Base-by-base conservation (phyloP, 768 basidiomycete species). In the Auriscalpium vulgare region DNA sequence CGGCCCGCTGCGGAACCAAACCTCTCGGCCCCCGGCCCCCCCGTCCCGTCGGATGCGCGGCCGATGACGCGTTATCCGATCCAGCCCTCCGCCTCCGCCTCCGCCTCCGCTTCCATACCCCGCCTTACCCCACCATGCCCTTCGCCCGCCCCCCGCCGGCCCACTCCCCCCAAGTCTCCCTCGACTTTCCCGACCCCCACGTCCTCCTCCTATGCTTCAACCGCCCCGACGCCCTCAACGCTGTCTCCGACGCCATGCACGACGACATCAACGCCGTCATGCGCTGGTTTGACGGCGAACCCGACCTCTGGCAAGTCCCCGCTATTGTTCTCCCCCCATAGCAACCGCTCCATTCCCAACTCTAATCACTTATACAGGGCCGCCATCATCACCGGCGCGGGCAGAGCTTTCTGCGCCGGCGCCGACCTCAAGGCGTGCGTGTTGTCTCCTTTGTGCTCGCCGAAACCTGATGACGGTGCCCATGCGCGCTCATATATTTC, bases 381-480 rank as follows among this genome's bases (percentile, higher is more conserved):
- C 10, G 79, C 76, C 38, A 75, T 92, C 61, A 66, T 91, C 49
- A 91, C 88, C 49, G 89, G 88, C 21, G 75, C 78, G 58, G 88
- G 88, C 10, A 79, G 82, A 46, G 65, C 77, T 1, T 92, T 92
- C 69, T 90, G 88, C 62, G 87, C 88, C 14, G 90, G 89, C 14
- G 87, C 86, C 40, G 90, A 91, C 68, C 75, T 91, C 50, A 83
- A 83, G 70, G 79, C 78, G 87, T 88, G 65, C 56, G 82, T 75
- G 4, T 23, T 37, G 4, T 8, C 17, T 38, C 8, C n/a, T 37
- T 29, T 1, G 29, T 29, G 29, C 29, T 29, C 29, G 23, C 23
- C 23, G 23, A 2, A 29, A 29, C 23, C 23, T 29, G 2, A 29
- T 29, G 5, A 29, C 29, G 29, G 2, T 21, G 21, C 21, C 21